These are phyloP conservation scores for Camptophora hylomeconis DNA, from an alignment of 2,329 filamentous ascomycete genomes.

Conservation along the genomic window DNA sequence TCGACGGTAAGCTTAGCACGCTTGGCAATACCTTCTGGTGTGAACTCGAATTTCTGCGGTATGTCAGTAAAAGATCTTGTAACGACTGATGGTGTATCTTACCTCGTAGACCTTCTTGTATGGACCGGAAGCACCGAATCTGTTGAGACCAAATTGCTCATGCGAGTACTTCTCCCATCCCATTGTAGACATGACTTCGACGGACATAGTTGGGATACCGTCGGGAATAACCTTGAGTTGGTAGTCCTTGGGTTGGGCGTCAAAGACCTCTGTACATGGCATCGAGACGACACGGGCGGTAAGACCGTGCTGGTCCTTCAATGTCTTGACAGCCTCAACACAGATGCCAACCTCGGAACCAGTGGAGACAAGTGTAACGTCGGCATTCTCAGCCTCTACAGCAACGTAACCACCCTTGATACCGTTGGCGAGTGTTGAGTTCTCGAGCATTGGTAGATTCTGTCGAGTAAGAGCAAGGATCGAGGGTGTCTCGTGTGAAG, in stretches of 20 bases:
- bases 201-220: conserved; percentile 80
- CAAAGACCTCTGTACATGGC: conserved; percentile 95
- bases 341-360: conserved; percentile 93
- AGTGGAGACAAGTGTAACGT: conserved; percentile 83
- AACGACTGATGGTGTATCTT: no score
- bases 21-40: conserved; percentile 90
- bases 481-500: conserved; percentile 76
- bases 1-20: conserved; percentile 81
- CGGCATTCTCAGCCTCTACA: conserved; percentile 69
- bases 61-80: conserved; percentile 29
- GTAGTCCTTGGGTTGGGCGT: conserved; percentile 89
- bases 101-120: conserved; percentile 97
- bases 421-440: conserved; percentile 75
- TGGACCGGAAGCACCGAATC: conserved; percentile 92
- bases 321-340: conserved; percentile 81
- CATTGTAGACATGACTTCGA: conserved; percentile 94
- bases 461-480: conserved; percentile 93
- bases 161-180: conserved; percentile 99
- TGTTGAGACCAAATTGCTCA: conserved; percentile 98
- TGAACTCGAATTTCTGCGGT: conserved; percentile 94
- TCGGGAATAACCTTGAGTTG: conserved; percentile 83
- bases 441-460: conserved; percentile 95
- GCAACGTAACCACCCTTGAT: conserved; percentile 93
- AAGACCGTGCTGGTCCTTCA: conserved; percentile 78
- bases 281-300: conserved; percentile 87